Conservation (phyloP, 2,329 filamentous ascomycete species). For the Akanthomyces dipterigenus region DNA sequence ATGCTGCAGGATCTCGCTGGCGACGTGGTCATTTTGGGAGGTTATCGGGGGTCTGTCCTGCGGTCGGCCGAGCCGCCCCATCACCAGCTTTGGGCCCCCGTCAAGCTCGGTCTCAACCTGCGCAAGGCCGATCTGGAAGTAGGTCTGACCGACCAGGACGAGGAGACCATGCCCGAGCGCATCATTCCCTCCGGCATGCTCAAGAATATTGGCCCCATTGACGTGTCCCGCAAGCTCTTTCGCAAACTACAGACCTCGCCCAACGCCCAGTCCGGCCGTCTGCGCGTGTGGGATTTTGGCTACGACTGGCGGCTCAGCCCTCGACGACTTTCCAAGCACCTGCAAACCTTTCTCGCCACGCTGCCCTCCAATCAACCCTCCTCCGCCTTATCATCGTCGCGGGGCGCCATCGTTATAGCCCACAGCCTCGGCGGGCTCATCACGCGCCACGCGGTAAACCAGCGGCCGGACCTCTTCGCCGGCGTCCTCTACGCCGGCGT, state of each 20-base stretch:
- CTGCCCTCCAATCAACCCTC: constrained; percentile 66
- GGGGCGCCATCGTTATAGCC: constrained; percentile 74
- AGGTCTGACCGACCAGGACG: constrained; percentile 72
- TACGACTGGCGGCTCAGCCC: constrained; percentile 94
- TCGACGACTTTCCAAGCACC: constrained; percentile 60
- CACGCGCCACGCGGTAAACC: constrained; percentile 80
- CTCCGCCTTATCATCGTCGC: constrained; percentile 40
- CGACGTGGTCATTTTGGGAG: constrained; percentile 82
- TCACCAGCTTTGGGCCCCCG: constrained; percentile 87
- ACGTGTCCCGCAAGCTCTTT: constrained; percentile 77
- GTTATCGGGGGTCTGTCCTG: constrained; percentile 84
- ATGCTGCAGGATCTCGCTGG: constrained; percentile 65
- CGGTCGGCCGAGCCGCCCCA: constrained; percentile 75
- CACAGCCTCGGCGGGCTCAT: constrained; percentile 86
- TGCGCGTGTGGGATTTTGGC: constrained; percentile 83
- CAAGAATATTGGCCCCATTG: constrained; percentile 85
- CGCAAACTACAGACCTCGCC: constrained; percentile 68
- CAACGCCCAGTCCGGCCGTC: constrained; percentile 62
- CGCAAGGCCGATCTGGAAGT: constrained; percentile 89
- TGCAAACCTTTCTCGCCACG: constrained; percentile 66
- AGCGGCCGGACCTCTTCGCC: constrained; percentile 74
- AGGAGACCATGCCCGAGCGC: constrained; percentile 73
- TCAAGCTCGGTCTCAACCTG: constrained; percentile 87
- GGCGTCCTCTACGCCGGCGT: constrained; percentile 82
- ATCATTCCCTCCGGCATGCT: constrained; percentile 84